Evolutionary conservation across 2,329 filamentous ascomycete genomes (phyloP).

Genomic region (Cercospora sp.): DNA sequence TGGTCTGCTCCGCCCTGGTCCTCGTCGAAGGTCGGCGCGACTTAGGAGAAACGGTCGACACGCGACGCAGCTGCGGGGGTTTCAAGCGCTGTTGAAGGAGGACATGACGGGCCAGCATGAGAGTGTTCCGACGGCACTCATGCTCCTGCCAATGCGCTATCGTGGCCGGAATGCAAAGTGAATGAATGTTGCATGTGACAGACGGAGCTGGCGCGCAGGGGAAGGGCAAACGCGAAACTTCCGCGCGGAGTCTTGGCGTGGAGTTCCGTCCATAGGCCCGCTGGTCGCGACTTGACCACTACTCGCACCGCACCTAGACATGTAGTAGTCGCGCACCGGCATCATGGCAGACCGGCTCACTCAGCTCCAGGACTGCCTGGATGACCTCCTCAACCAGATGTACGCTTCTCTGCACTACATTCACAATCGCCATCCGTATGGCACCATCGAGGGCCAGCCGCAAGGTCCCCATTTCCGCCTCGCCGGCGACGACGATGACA

Average conservation of each 20-base stretch:
- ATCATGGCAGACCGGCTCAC: slow-evolving; percentile 65
- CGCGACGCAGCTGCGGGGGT: slow-evolving; percentile 1
- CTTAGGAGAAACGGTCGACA: slow-evolving; percentile 5
- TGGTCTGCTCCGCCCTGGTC: neutral
- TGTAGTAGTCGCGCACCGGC: neutral
- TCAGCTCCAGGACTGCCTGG: slow-evolving; percentile 80
- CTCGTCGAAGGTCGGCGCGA: slow-evolving; percentile 2
- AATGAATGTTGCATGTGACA: slow-evolving; percentile 8
- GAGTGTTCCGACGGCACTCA: slow-evolving; percentile 19
- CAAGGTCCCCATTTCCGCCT: slow-evolving; percentile 31
- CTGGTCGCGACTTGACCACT: neutral
- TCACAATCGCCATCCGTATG: slow-evolving; percentile 44
- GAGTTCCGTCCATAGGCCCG: neutral
- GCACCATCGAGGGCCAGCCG: slow-evolving; percentile 45
- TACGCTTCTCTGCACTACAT: slow-evolving; percentile 49
- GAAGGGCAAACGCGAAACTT: slow-evolving; percentile 1
- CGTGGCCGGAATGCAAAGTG: slow-evolving; percentile 6
- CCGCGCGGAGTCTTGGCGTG: slow-evolving; percentile 6
- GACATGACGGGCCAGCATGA: slow-evolving; percentile 24
- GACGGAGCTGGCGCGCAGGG: neutral
- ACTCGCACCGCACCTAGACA: neutral
- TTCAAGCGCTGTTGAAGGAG: slow-evolving; percentile 14
- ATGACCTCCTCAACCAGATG: slow-evolving; percentile 61
- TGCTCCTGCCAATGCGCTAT: slow-evolving; percentile 20
- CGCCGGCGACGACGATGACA: slow-evolving; percentile 9